Conservation (phyloP, 2,329 filamentous ascomycete genomes). For the Aspergillus hiratsukae region DNA sequence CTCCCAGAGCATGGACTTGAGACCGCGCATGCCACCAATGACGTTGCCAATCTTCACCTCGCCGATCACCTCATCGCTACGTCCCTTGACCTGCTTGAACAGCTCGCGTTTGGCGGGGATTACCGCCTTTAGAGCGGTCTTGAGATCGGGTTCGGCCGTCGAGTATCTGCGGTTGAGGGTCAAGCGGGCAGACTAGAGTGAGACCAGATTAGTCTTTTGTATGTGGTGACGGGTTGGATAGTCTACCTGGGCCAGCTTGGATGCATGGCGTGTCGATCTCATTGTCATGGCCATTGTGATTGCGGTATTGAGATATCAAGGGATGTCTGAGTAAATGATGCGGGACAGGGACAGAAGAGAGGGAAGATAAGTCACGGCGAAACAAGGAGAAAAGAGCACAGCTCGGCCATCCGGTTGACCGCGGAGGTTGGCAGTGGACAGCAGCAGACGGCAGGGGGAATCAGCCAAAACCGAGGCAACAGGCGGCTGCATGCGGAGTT, state of each 20-base stretch:
- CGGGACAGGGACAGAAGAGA: not conserved
- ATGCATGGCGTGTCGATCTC: slow-evolving; percentile 36
- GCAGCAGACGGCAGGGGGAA: not conserved
- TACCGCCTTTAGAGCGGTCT: slow-evolving; percentile 73
- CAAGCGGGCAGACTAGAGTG: slow-evolving; percentile 13
- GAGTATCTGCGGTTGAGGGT: slow-evolving; percentile 35
- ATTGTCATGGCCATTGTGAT: slow-evolving; percentile 23
- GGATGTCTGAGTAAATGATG: not conserved
- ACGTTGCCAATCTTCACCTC: slow-evolving; percentile 93
- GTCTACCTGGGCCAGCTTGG: slow-evolving; percentile 34
- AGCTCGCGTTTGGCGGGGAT: slow-evolving; percentile 93
- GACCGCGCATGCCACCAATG: slow-evolving; percentile 92
- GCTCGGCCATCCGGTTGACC: slow-evolving; percentile 10
- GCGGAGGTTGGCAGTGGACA: slow-evolving; percentile 9
- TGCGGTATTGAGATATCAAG: slow-evolving; percentile 7
- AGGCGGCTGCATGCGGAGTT: slow-evolving; percentile 23
- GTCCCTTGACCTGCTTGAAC: slow-evolving; percentile 86
- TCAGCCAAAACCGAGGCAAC: slow-evolving; percentile 9
- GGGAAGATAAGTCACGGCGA: slow-evolving; percentile 4
- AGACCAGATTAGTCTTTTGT: not conserved
- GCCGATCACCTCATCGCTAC: slow-evolving; percentile 76
- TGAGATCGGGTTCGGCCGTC: slow-evolving; percentile 79
- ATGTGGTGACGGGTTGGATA: not conserved
- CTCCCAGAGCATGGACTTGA: slow-evolving; percentile 99
- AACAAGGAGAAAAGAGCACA: slow-evolving; percentile 5